Percentiles rank a stretch among this genome's conserved stretches.
Evolutionary conservation across 495 filamentous ascomycete species (phyloP).

Genomic region (Hyaloscypha variabilis): DNA sequence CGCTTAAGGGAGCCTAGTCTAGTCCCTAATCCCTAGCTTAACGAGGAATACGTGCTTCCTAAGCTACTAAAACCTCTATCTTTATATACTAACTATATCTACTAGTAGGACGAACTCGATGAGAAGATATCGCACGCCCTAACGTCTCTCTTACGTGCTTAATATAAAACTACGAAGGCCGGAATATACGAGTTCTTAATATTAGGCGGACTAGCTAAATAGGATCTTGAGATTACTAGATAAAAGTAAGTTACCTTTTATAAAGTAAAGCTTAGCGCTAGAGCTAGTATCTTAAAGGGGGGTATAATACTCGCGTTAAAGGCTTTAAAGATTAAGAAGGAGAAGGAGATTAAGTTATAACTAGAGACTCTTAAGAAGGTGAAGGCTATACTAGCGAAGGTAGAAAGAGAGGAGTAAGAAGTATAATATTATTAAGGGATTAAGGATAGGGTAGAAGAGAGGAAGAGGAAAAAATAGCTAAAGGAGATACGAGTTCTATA

Average conservation of each 20-base stretch:
- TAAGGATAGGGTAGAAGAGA: background rate
- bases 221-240: background rate
- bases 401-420: background rate
- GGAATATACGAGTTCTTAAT: background rate
- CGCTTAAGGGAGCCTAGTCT: background rate
- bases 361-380: background rate
- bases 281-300: background rate
- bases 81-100: too few species aligned
- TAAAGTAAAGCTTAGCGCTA: background rate
- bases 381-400: background rate
- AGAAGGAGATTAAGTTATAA: background rate
- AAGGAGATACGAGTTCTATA: background rate
- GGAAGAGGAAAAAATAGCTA: background rate
- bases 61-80: too few species aligned
- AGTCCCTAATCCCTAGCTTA: background rate
- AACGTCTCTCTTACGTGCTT: background rate
- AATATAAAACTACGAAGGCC: background rate
- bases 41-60: background rate
- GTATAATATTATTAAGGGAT: background rate
- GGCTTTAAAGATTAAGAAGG: background rate
- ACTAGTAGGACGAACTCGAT: background rate
- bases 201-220: background rate
- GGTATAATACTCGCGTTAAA: background rate
- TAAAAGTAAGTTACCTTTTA: background rate
- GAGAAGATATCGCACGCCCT: background rate